These are phyloP conservation scores for Syncephalastrum racemosum DNA, from an alignment of 371 early-diverging fungal species.

Conservation along the genomic window DNA sequence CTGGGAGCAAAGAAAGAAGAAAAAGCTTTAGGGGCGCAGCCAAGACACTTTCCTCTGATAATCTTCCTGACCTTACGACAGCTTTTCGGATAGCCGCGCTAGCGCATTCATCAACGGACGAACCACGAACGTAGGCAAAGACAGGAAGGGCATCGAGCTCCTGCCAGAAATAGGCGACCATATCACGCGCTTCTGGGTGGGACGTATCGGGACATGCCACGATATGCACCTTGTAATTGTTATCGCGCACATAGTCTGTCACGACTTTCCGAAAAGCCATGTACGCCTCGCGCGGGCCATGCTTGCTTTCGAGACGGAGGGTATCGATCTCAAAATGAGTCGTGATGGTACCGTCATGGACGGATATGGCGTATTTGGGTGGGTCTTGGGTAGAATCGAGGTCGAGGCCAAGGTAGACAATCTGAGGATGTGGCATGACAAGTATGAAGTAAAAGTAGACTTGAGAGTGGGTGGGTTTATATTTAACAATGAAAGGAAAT, in stretches of 20 bases:
- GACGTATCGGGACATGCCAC: constrained; percentile 36
- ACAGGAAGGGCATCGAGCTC: constrained; percentile 77
- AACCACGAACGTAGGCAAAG: constrained; percentile 55
- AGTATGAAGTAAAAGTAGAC: background rate
- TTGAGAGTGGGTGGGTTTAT: background rate
- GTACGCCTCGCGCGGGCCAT: constrained; percentile 22
- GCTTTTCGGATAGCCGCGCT: constrained; percentile 72
- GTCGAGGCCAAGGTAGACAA: constrained; percentile 63
- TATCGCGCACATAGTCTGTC: constrained; percentile 37
- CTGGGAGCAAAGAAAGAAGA: constrained; percentile 11
- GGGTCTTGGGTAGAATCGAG: constrained; percentile 37
- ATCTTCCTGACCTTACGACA: constrained; percentile 50
- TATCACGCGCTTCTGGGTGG: constrained; percentile 22
- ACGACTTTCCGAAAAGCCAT: constrained; percentile 39
- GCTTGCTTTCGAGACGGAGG: constrained; percentile 26
- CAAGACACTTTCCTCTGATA: background rate
- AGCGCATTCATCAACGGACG: constrained; percentile 67
- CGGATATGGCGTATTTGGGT: constrained; percentile 44
- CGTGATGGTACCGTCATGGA: constrained; percentile 59
- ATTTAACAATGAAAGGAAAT: too few relatives aligned
- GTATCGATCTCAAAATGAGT: constrained; percentile 38
- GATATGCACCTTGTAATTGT: constrained; percentile 55
- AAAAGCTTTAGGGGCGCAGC: background rate
- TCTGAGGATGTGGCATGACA: constrained; percentile 37
- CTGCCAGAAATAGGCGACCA: constrained; percentile 59